These are phyloP conservation scores for Salix suchowensis DNA, from an alignment of 345 rosid species.

Conservation along the genomic window DNA sequence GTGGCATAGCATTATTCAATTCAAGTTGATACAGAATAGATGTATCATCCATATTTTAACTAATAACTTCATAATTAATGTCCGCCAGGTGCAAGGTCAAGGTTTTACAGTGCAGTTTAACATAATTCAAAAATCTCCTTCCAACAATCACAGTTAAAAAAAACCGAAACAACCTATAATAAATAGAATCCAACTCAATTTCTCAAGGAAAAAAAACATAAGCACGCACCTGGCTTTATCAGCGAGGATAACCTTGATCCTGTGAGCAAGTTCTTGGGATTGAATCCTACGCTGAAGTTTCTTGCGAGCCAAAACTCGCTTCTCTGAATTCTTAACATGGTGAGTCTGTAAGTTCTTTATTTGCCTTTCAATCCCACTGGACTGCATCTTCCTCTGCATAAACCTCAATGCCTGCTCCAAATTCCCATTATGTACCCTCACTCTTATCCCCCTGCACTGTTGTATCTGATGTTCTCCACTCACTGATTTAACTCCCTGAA, in stretches of 20 bases:
- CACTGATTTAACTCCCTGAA: slow-evolving; percentile 14
- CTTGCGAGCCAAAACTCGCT: slow-evolving; percentile 81
- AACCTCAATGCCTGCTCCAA: slow-evolving; percentile 58
- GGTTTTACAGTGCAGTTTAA: too few relatives aligned
- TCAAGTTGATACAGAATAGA: too few relatives aligned
- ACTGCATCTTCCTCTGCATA: slow-evolving; percentile 76
- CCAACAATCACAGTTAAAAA: not conserved
- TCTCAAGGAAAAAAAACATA: not conserved
- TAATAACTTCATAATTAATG: too few relatives aligned
- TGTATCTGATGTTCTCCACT: slow-evolving; percentile 29
- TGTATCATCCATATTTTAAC: too few relatives aligned
- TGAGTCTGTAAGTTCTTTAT: slow-evolving; percentile 58
- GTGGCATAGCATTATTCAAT: too few relatives aligned
- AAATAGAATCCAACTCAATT: too few relatives aligned
- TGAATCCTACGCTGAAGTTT: slow-evolving; percentile 55
- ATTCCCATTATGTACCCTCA: slow-evolving; percentile 58
- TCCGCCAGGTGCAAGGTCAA: too few relatives aligned
- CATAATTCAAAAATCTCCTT: too few relatives aligned
- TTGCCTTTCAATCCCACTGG: slow-evolving; percentile 85
- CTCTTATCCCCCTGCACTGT: slow-evolving; percentile 79
- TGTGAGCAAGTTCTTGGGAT: slow-evolving; percentile 68
- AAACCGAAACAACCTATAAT: not conserved
- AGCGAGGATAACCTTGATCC: slow-evolving; percentile 56
- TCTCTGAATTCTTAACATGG: slow-evolving; percentile 91
- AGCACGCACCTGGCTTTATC: slow-evolving; percentile 20